Evolutionary conservation across 805 yeast genomes (phyloP).

Genomic region (Starmerella stellata): DNA sequence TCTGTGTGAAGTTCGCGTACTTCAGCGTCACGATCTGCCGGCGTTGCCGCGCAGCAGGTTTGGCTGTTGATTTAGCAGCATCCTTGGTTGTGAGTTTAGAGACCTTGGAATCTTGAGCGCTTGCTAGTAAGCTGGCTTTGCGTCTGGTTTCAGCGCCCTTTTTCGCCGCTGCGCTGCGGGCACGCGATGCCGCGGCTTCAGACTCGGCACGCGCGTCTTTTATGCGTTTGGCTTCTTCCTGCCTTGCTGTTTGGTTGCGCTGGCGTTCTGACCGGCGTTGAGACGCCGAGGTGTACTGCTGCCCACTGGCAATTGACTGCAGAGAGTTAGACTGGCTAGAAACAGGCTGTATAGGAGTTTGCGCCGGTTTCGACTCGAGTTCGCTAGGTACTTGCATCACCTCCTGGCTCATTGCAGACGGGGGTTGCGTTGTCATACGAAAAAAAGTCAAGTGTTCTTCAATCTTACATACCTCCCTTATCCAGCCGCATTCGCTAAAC

Average conservation of each 20-base stretch:
- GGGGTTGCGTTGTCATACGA: background rate
- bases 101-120: slow-evolving; percentile 1
- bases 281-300: background rate
- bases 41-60: slow-evolving; percentile 3
- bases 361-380: no score
- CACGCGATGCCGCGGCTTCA: slow-evolving; percentile 1
- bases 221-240: background rate
- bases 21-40: slow-evolving; percentile 11
- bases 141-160: slow-evolving; percentile 8
- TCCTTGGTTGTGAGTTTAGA: slow-evolving; percentile 1
- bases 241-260: slow-evolving; percentile 9
- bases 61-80: no score
- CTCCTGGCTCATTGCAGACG: background rate
- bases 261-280: slow-evolving; percentile 9
- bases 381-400: no score
- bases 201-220: slow-evolving; percentile 4
- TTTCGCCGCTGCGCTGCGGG: slow-evolving; percentile 9
- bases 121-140: slow-evolving; percentile 1
- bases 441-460: background rate
- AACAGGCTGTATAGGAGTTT: no score
- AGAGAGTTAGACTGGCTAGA: no score
- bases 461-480: background rate
- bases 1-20: slow-evolving; percentile 6
- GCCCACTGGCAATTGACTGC: background rate
- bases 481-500: no score